Evolutionary conservation across 192 early-diverging fungal genomes (phyloP), one percentile per base, ranked within the genome.

Genomic region (Entomortierella beljakovae): DNA sequence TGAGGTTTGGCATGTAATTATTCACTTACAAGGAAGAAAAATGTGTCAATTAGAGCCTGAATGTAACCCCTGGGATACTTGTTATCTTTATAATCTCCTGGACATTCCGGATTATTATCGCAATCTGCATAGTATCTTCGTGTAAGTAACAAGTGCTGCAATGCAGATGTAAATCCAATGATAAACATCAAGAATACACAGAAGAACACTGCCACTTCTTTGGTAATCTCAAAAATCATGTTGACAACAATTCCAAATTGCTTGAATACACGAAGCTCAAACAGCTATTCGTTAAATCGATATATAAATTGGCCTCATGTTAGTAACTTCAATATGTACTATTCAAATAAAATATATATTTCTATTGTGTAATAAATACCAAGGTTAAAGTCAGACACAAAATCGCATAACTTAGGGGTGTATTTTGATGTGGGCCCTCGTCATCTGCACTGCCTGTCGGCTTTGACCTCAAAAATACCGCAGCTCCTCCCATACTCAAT

Each of bases 201-300:
- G 16, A 66, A 51, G 48, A 77, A 77, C 74, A 65, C 68, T 20
- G 32, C 16, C 16, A 68, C 64, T 22, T 46, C 63, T 1, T 42
- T 40, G 2, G 60, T 33, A 28, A 77, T 77, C n/a, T 68, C 69
- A 20, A 77, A 32, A 31, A 77, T 69, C 23, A 77, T 69, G 57
- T 77, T 77, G 60, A 69, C 74, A 33, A 77, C 74, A 10, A 69
- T 63, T 25, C 74, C 74, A 22, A 77, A 48, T n/a, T 61, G 65
- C 18, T 53, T 54, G 37, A 77, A 26, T 13, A 66, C 60, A 3
- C 74, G 59, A n/a, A 77, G 42, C 25, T 77, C 74, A 28, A 77
- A 69, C 16, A 77, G n/a, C 74, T 77, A 67, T 46, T 11, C n/a
- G n/a, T n/a, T 5, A 5, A 46, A 20, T 15, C 43, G 15, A 46